Evolutionary conservation across 2,329 filamentous ascomycete genomes (phyloP).

Genomic region (Pseudogymnoascus sp.): DNA sequence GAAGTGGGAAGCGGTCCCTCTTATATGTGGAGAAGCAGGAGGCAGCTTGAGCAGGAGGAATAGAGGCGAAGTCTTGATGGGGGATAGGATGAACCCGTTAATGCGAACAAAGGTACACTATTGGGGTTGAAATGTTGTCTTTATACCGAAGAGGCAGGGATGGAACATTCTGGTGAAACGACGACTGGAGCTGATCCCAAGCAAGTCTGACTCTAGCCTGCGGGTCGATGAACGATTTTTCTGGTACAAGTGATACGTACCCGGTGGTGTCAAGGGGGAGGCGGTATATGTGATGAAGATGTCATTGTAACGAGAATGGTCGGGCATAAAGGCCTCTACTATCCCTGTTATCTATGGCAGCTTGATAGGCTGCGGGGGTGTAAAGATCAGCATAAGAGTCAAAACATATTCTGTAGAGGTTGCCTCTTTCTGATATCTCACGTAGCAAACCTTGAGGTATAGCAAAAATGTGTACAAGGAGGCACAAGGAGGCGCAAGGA

Average conservation of each 20-base stretch:
- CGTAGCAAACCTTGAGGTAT: constrained; percentile 1
- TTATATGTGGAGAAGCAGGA: constrained; percentile 1
- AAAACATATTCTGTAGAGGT: background rate
- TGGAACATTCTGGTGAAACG: constrained; percentile 1
- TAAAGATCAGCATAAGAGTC: background rate
- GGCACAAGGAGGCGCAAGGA: background rate
- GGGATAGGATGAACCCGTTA: background rate
- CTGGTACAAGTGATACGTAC: background rate
- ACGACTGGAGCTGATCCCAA: background rate
- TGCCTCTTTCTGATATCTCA: background rate
- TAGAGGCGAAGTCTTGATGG: background rate
- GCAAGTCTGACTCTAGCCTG: background rate
- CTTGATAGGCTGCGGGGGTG: background rate
- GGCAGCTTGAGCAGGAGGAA: background rate
- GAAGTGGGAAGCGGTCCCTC: background rate
- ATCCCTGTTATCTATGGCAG: background rate
- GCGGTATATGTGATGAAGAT: background rate
- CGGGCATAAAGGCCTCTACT: background rate
- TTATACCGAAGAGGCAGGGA: background rate
- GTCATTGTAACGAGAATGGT: background rate
- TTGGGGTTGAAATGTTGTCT: background rate
- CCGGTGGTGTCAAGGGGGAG: background rate
- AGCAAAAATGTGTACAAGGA: background rate
- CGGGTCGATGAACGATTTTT: constrained; percentile 1
- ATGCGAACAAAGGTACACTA: background rate